These are phyloP conservation scores for Puccinia triticina DNA, from an alignment of 1,284 basidiomycete genomes.

Conservation along the genomic window DNA sequence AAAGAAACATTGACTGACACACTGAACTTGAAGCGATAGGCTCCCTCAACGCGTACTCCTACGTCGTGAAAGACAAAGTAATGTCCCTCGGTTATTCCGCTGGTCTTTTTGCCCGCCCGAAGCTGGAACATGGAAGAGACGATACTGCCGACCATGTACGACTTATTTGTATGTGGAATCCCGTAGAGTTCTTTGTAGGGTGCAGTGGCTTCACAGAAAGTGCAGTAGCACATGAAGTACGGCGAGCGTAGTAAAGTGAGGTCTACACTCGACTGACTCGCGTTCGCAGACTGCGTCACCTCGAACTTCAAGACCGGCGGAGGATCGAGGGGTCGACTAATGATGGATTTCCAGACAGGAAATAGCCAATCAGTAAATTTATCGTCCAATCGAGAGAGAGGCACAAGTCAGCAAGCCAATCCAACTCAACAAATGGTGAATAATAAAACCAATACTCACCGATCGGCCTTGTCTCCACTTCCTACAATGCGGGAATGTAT, in stretches of 20 bases:
- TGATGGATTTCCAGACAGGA: not conserved
- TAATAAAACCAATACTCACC: slow-evolving; percentile 13
- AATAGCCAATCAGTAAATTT: not conserved
- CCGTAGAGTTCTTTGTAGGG: slow-evolving; percentile 89
- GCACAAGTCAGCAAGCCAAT: slow-evolving; percentile 22
- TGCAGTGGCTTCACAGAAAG: slow-evolving; percentile 62
- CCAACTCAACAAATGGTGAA: not conserved
- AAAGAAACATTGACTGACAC: slow-evolving; percentile 67
- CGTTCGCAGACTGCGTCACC: slow-evolving; percentile 72
- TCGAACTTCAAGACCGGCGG: slow-evolving; percentile 93
- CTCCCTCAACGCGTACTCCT: slow-evolving; percentile 75
- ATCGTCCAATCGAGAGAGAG: not conserved
- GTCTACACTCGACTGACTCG: slow-evolving; percentile 51
- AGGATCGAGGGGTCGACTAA: slow-evolving; percentile 88
- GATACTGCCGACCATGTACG: slow-evolving; percentile 83
- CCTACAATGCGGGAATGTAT: slow-evolving; percentile 86
- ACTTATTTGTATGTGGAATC: slow-evolving; percentile 87
- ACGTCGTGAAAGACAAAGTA: slow-evolving; percentile 61
- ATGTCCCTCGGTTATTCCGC: slow-evolving; percentile 69
- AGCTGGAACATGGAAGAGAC: slow-evolving; percentile 93
- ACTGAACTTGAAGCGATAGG: slow-evolving; percentile 80
- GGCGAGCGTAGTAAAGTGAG: slow-evolving; percentile 71
- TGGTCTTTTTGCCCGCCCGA: slow-evolving; percentile 69
- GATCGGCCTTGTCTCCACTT: slow-evolving; percentile 76
- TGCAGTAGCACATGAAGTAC: slow-evolving; percentile 92